Evolutionary conservation across 2,329 filamentous ascomycete species (phyloP), one percentile per base, ranked within the genome.

Genomic region (Trematosphaeria pertusa): DNA sequence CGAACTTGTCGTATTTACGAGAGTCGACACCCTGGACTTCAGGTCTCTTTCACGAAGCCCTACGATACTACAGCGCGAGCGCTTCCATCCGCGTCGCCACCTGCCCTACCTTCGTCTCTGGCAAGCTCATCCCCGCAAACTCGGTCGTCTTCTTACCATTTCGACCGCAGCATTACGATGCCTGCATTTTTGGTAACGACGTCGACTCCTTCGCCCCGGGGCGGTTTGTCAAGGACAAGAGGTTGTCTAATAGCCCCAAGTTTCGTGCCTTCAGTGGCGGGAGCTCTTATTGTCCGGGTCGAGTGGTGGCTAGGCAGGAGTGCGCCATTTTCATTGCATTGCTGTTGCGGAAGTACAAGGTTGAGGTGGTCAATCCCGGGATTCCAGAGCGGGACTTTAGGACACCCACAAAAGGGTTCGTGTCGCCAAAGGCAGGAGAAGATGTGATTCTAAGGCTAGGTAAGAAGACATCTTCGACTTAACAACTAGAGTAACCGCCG

Each of bases 81-180:
- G 19, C 24, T 7, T 37, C 41, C 15, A 37, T 44, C 20, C 41
- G 41, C 9, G 12, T 19, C n/a, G 18, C 22, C 18, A 5, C n/a
- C 3, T 6, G 14, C 4, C 20, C 31, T 4, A 37, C 41, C 6
- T n/a, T 6, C 5, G 20, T 44, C 19, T 18, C 32, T 19, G 12
- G 18, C 6, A 53, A 48, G 37, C 40, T 53, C 18, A 43, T 56
- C 34, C 48, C 49, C 10, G 52, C 50, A n/a, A 50, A 50, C 35
- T 28, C 46, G 5, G 30, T 43, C 15, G 50, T 44, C 14, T 33
- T 44, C n/a, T 12, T 44, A 14, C 34, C 22, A 21, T 45, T 24
- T 24, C 21, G 24, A 32, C 34, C 17, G 11, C 28, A 30, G 18
- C 24, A 37, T 17, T 22, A 18, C n/a, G 15, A 45, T 24, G 4